Conservation (phyloP, 257 asterid genomes). For the Solanum tarijense region DNA sequence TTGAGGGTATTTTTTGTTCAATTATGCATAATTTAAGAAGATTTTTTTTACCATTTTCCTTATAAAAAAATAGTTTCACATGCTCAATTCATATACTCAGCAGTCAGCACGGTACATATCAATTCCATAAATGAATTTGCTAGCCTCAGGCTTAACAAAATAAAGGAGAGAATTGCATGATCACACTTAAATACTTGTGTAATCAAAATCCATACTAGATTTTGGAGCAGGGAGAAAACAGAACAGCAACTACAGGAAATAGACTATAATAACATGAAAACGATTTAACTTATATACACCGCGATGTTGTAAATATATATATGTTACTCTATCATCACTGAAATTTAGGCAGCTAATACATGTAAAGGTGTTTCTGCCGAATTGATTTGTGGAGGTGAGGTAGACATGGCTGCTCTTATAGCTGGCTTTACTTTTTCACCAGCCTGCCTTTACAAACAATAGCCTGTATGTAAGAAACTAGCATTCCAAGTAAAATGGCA, state of each 20-base stretch:
- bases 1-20: no score
- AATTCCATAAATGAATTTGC: no score
- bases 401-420: background rate
- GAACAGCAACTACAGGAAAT: background rate
- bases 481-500: slow-evolving; percentile 35
- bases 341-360: background rate
- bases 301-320: background rate
- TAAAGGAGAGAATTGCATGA: background rate
- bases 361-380: background rate
- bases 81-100: background rate
- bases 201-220: background rate
- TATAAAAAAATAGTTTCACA: background rate
- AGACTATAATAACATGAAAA: background rate
- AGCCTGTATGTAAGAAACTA: slow-evolving; percentile 24
- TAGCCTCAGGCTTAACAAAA: background rate
- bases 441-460: slow-evolving; percentile 18
- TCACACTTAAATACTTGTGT: background rate
- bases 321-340: no score
- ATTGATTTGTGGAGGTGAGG: background rate
- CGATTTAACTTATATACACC: no score
- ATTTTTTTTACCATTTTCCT: no score
- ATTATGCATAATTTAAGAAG: no score
- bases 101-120: background rate
- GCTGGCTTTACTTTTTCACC: slow-evolving; percentile 21
- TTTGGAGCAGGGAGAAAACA: background rate